A percentile compares a stretch with the other conserved stretches of the same genome.
phyloP scores from a whole-genome alignment of 257 asterid species.

The Echium plantagineum region DNA sequence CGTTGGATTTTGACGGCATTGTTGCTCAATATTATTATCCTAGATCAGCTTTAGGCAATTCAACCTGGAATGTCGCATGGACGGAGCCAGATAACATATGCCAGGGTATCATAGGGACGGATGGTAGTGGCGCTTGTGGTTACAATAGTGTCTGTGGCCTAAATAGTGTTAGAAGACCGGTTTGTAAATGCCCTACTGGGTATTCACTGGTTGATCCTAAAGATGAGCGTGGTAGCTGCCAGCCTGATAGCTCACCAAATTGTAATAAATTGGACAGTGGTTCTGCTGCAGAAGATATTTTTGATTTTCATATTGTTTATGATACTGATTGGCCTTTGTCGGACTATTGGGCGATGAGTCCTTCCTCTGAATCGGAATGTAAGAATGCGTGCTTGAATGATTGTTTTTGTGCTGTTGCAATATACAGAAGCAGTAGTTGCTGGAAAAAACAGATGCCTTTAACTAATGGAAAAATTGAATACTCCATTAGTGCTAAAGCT shows the following conservation, averaged over 20 bases:
- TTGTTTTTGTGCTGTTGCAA: slow-evolving; percentile 41
- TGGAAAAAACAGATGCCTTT: slow-evolving; percentile 74
- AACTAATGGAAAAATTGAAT: slow-evolving; percentile 43
- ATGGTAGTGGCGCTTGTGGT: slow-evolving; percentile 56
- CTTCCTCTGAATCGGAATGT: slow-evolving; percentile 14
- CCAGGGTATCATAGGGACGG: background rate
- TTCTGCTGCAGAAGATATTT: slow-evolving; percentile 7
- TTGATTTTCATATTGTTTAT: too few relatives aligned
- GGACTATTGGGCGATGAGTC: background rate
- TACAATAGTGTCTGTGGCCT: slow-evolving; percentile 32
- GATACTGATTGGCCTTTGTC: slow-evolving; percentile 11
- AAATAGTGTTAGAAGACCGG: slow-evolving; percentile 19
- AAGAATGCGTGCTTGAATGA: slow-evolving; percentile 34
- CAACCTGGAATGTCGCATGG: slow-evolving; percentile 22
- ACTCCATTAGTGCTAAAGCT: slow-evolving; percentile 12
- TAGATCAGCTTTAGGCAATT: slow-evolving; percentile 11
- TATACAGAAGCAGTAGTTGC: slow-evolving; percentile 30
- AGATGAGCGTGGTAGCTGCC: slow-evolving; percentile 29
- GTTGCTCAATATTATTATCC: slow-evolving; percentile 36
- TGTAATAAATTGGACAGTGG: slow-evolving; percentile 19
- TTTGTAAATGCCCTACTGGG: slow-evolving; percentile 40
- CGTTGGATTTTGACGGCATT: too few relatives aligned
- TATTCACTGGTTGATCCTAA: slow-evolving; percentile 27
- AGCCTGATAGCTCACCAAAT: slow-evolving; percentile 20
- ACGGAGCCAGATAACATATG: slow-evolving; percentile 34